Conservation (phyloP, 345 rosid genomes). For the Cardiospermum halicacabum region DNA sequence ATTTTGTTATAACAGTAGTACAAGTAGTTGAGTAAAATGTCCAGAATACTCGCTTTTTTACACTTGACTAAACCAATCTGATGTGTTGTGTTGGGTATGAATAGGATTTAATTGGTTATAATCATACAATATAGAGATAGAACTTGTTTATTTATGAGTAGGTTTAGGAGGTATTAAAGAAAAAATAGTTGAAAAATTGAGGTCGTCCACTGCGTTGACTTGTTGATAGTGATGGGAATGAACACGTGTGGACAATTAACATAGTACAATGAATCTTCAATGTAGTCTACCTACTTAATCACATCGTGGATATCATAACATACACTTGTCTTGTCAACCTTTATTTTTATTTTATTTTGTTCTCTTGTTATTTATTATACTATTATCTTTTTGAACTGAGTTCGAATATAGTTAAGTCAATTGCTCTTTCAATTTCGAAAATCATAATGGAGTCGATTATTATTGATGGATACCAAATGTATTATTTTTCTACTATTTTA, state of each 20-base stretch:
- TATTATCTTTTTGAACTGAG: too few species aligned
- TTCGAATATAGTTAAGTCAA: too few species aligned
- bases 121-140: too few species aligned
- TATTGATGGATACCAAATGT: too few species aligned
- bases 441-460: too few species aligned
- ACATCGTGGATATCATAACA: slow-evolving; percentile 8
- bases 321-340: not conserved
- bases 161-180: not conserved
- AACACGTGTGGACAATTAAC: not conserved
- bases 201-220: slow-evolving; percentile 10
- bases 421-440: too few species aligned
- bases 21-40: not conserved
- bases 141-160: not conserved
- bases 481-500: too few species aligned
- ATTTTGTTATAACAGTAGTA: not conserved
- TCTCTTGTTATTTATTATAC: too few species aligned
- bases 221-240: not conserved
- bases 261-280: not conserved
- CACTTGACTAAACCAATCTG: not conserved
- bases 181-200: not conserved
- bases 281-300: not conserved
- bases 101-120: too few species aligned
- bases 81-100: too few species aligned
- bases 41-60: not conserved
- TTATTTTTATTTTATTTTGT: not conserved